Base-by-base conservation (phyloP, 305 asterid species). In the Ruellia speciosa region DNA sequence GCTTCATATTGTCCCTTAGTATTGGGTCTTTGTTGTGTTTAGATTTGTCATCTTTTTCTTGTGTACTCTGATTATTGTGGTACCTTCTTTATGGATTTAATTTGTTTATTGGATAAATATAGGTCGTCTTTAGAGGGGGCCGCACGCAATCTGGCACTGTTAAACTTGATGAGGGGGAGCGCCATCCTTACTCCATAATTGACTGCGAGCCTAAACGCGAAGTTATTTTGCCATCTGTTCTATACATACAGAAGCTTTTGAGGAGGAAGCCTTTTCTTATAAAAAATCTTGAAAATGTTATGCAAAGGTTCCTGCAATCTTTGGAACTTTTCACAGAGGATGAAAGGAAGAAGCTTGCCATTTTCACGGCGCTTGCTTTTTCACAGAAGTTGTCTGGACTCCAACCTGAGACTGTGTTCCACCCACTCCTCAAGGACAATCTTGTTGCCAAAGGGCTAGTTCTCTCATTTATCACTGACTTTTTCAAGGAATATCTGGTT, bases 111-210 rank as follows among this genome's bases (percentile, higher is more conserved):
- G 62, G 45, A 10, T 65, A 28, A 57, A 64, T 72, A 7, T 74
- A 92, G 99, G 99, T 92, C 46, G 85, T 81, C 66, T 92, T 92
- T 78, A 84, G 83, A 55, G 99, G 99, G 33, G 82, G 85, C 18
- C 99, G 95, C 50, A 88, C 97, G 17, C 99, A 92, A 74, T 96
- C 99, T 67, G 97, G 99, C 66, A 92, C 99, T 50, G 68, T 83
- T 62, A 92, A 92, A 73, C 96, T 84, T 74, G 99, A 92, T 82
- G 99, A 92, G 77, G 99, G 99, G 69, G 96, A 88, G 72, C 75
- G 79, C 64, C 99, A 92, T 65, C 94, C 99, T 58, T 92, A 86
- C 78, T 79, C 97, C 65, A 79, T 92, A 72, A 68, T 92, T 62
- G 99, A 82, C 72, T 75, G 78, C 62, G 94, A 84, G 72, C 82